These are phyloP conservation scores for Mariannaea sp. DNA, from an alignment of 2,329 filamentous ascomycete species.

Conservation along the genomic window DNA sequence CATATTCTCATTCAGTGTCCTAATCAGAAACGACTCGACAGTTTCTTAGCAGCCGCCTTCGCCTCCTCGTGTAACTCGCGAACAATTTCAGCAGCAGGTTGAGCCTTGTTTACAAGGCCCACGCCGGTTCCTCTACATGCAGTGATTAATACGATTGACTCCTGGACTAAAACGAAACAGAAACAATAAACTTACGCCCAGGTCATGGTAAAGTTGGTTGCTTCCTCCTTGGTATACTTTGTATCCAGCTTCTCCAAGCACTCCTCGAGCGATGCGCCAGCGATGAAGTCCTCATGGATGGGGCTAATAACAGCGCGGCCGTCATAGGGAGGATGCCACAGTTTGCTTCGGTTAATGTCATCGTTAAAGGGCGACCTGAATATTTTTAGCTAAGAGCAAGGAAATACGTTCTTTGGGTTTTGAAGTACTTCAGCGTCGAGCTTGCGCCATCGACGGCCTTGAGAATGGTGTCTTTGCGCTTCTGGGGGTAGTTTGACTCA, in stretches of 20 bases:
- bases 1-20: neutral
- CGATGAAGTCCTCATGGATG: conserved; percentile 47
- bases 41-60: conserved; percentile 40
- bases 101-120: conserved; percentile 49
- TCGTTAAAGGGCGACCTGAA: conserved; percentile 50
- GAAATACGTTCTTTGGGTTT: neutral
- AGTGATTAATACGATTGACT: conserved; percentile 12
- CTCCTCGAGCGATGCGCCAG: conserved; percentile 49
- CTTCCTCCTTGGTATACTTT: conserved; percentile 44
- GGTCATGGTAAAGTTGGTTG: conserved; percentile 40
- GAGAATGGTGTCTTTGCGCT: conserved; percentile 48
- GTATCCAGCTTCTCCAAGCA: conserved; percentile 46
- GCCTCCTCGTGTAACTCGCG: conserved; percentile 47
- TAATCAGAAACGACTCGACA: conserved; percentile 28
- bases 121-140: conserved; percentile 48
- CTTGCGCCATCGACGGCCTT: conserved; percentile 49
- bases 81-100: conserved; percentile 51
- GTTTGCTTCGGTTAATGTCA: conserved; percentile 42
- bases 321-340: conserved; percentile 52
- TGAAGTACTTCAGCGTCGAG: conserved; percentile 51
- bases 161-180: neutral
- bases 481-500: conserved; percentile 50
- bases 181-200: conserved; percentile 43
- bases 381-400: neutral
- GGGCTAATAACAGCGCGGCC: conserved; percentile 49